A percentile compares a stretch with the other conserved stretches of the same genome.
Evolutionary conservation across 2,329 filamentous ascomycete genomes (phyloP).

Genomic region (Didymosphaeria variabile): DNA sequence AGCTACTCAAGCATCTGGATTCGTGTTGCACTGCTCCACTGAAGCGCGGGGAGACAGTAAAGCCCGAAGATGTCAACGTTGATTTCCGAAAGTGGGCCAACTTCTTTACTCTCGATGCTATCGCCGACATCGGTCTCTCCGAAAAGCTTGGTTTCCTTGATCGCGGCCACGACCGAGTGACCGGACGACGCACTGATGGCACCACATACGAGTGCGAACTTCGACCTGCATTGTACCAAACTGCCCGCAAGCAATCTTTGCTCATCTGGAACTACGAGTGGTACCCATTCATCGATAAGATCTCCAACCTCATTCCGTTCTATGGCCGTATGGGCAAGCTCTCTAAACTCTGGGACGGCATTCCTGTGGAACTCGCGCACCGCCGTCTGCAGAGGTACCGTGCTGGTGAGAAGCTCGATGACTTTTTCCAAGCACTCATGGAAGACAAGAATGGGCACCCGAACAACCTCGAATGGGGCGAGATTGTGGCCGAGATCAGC

Average conservation of each 20-base stretch:
- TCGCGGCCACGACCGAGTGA: constrained; percentile 56
- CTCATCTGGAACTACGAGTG: constrained; percentile 62
- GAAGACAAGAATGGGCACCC: constrained; percentile 57
- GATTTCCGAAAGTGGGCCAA: constrained; percentile 64
- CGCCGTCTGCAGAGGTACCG: constrained; percentile 57
- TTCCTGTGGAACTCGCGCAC: constrained; percentile 58
- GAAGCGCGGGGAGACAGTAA: constrained; percentile 27
- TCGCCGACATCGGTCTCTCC: constrained; percentile 64
- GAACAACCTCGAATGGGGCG: constrained; percentile 64
- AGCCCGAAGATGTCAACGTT: constrained; percentile 55
- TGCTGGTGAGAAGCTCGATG: constrained; percentile 64
- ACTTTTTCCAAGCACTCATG: constrained; percentile 68
- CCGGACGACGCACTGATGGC: constrained; percentile 57
- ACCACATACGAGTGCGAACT: constrained; percentile 57
- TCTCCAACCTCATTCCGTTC: constrained; percentile 59
- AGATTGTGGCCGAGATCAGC: constrained; percentile 65
- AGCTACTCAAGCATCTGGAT: constrained; percentile 58
- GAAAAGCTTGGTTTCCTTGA: constrained; percentile 63
- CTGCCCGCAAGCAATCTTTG: constrained; percentile 59
- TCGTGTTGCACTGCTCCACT: constrained; percentile 52
- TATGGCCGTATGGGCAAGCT: constrained; percentile 54
- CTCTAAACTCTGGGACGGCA: constrained; percentile 57
- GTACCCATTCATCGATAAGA: constrained; percentile 59
- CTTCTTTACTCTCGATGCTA: constrained; percentile 66
- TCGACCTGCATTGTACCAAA: constrained; percentile 62